Evolutionary conservation across 2,329 filamentous ascomycete species (phyloP).

Genomic region (Aspergillus sojae): DNA sequence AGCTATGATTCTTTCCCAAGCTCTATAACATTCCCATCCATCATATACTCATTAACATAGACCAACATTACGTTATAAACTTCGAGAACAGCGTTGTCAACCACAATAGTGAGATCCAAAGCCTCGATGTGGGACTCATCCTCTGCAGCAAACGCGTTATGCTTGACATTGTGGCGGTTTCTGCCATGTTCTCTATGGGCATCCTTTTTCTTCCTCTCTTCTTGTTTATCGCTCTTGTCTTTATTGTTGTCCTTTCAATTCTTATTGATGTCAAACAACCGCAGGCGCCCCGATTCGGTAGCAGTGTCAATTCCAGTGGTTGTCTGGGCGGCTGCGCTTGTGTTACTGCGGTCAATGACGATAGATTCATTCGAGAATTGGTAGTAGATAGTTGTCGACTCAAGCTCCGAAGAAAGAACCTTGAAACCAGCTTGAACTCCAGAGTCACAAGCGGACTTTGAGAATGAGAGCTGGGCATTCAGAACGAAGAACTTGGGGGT

Average conservation of each 20-base stretch:
- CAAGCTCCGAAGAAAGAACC: slow-evolving; percentile 17
- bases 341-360: slow-evolving; percentile 21
- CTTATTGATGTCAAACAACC: slow-evolving; percentile 19
- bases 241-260: background rate
- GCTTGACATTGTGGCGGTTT: background rate
- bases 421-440: slow-evolving; percentile 17
- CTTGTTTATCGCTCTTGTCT: background rate
- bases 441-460: slow-evolving; percentile 9
- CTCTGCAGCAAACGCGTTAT: background rate
- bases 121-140: slow-evolving; percentile 16
- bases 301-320: slow-evolving; percentile 14
- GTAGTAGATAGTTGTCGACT: slow-evolving; percentile 22
- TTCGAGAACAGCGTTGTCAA: slow-evolving; percentile 22
- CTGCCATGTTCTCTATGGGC: background rate
- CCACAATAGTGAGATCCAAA: slow-evolving; percentile 22
- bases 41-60: background rate
- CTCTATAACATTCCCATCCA: background rate
- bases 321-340: slow-evolving; percentile 18
- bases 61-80: background rate
- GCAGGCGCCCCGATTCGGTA: slow-evolving; percentile 16
- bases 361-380: slow-evolving; percentile 27
- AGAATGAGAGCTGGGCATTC: slow-evolving; percentile 13
- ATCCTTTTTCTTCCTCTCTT: too few relatives aligned
- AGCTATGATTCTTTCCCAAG: too few relatives aligned
- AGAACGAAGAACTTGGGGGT: slow-evolving; percentile 15